Percentiles rank a stretch among this genome's conserved stretches.
Evolutionary conservation across 192 early-diverging fungal genomes (phyloP).

Genomic region (Coemansia sp.): DNA sequence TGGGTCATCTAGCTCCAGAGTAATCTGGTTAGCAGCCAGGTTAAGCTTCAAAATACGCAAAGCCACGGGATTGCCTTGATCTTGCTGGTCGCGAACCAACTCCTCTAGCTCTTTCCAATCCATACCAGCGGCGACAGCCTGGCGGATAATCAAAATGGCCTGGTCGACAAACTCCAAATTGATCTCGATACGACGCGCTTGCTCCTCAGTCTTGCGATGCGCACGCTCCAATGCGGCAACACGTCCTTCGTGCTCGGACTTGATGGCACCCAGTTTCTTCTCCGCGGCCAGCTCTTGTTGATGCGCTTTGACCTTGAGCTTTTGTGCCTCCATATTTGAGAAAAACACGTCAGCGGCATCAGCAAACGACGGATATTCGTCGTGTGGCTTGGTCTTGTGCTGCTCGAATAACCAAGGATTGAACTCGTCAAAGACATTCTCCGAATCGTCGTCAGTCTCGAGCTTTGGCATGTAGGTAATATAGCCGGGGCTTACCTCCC

Average conservation of each 20-base stretch:
- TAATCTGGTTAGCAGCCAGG: slow-evolving; percentile 80
- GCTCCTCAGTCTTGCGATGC: slow-evolving; percentile 68
- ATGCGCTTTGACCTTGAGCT: slow-evolving; percentile 68
- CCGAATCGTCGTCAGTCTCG: slow-evolving; percentile 11
- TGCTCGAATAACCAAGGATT: slow-evolving; percentile 75
- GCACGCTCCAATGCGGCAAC: slow-evolving; percentile 75
- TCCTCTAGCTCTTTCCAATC: slow-evolving; percentile 96
- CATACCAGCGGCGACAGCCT: slow-evolving; percentile 89
- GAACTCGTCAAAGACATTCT: slow-evolving; percentile 63
- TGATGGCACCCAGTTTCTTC: slow-evolving; percentile 84
- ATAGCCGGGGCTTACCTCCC: slow-evolving; percentile 43
- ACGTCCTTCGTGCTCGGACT: slow-evolving; percentile 76
- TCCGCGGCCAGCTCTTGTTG: slow-evolving; percentile 74
- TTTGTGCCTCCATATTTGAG: slow-evolving; percentile 87
- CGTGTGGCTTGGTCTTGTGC: slow-evolving; percentile 49
- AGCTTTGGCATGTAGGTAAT: slow-evolving; percentile 27
- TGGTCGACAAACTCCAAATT: slow-evolving; percentile 86
- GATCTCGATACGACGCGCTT: slow-evolving; percentile 85
- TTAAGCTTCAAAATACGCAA: slow-evolving; percentile 73
- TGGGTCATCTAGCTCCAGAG: slow-evolving; percentile 59
- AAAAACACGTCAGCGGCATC: slow-evolving; percentile 91
- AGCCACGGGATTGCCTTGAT: slow-evolving; percentile 79
- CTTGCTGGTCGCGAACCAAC: slow-evolving; percentile 81
- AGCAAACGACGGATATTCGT: slow-evolving; percentile 79
- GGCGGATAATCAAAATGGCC: slow-evolving; percentile 83